Conservation (phyloP, 139 green algal genomes). For the Eudorina sp. region DNA sequence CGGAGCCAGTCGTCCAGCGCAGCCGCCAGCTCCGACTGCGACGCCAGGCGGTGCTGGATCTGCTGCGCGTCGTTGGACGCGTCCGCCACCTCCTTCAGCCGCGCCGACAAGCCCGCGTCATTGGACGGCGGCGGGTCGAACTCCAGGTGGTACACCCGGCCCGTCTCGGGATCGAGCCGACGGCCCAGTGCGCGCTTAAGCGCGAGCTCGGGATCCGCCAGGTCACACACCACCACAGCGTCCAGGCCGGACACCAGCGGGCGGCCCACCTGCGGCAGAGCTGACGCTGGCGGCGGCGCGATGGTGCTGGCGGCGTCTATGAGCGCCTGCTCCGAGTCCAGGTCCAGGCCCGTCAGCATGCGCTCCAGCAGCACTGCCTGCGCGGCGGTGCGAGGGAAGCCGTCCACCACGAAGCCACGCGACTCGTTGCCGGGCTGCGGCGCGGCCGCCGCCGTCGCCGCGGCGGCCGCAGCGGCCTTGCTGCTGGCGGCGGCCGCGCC, state of each 20-base stretch:
- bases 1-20: slow-evolving; percentile 67
- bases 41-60: slow-evolving; percentile 64
- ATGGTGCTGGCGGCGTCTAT: slow-evolving; percentile 60
- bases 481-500: not conserved
- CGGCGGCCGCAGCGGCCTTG: not conserved
- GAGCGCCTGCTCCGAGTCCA: slow-evolving; percentile 67
- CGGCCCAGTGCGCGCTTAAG: slow-evolving; percentile 64
- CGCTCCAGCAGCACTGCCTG: slow-evolving; percentile 80
- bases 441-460: not conserved
- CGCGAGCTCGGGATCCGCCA: slow-evolving; percentile 53
- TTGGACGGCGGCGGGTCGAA: slow-evolving; percentile 77
- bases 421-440: not conserved
- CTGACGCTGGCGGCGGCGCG: slow-evolving; percentile 66
- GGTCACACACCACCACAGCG: slow-evolving; percentile 69
- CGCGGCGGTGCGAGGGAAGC: slow-evolving; percentile 72
- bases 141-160: slow-evolving; percentile 82
- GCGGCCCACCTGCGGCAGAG: slow-evolving; percentile 64
- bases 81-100: slow-evolving; percentile 66
- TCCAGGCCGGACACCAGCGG: slow-evolving; percentile 75
- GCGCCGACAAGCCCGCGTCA: slow-evolving; percentile 69
- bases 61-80: slow-evolving; percentile 63
- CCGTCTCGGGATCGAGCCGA: slow-evolving; percentile 67
- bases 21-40: slow-evolving; percentile 19
- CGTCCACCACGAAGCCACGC: slow-evolving; percentile 84
- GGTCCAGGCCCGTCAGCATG: slow-evolving; percentile 83